Percentiles rank a stretch among this genome's conserved stretches.
These are phyloP conservation scores for Suillus sp. DNA, from an alignment of 768 basidiomycete species.

Conservation along the genomic window DNA sequence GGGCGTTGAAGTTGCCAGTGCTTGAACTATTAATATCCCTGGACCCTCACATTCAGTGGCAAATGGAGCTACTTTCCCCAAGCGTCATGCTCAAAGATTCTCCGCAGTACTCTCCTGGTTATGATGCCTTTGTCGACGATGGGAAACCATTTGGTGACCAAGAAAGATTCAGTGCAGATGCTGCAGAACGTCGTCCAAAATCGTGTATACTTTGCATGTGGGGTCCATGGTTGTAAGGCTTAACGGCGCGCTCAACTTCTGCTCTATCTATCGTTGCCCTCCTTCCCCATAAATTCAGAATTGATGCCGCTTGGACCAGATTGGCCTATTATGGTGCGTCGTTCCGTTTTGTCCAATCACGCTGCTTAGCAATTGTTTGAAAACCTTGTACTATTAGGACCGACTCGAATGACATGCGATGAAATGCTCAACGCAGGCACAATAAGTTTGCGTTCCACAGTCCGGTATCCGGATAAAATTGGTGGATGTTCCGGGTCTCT, in stretches of 20 bases:
- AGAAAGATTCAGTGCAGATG: neutral
- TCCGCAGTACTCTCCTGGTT: neutral
- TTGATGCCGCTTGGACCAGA: constrained; percentile 16
- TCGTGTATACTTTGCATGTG: neutral
- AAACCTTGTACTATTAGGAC: neutral
- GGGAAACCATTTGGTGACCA: neutral
- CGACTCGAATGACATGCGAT: constrained; percentile 1
- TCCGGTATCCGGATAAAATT: constrained; percentile 12
- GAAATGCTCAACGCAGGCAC: constrained; percentile 9
- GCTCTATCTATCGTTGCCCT: constrained; percentile 10
- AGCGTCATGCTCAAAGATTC: neutral
- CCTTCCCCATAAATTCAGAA: constrained; percentile 12
- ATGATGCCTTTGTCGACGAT: neutral
- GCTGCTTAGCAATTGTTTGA: no score
- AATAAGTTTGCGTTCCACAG: neutral
- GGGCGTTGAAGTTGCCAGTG: no score
- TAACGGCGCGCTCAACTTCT: constrained; percentile 8
- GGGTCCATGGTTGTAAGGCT: constrained; percentile 14
- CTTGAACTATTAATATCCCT: no score
- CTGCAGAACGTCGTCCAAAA: neutral
- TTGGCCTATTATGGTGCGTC: constrained; percentile 10
- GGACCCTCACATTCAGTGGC: no score
- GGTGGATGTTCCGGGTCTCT: constrained; percentile 14
- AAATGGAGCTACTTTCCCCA: neutral
- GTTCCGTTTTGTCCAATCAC: neutral